Evolutionary conservation across 2,329 filamentous ascomycete species (phyloP).

Genomic region (Cadophora sp.): DNA sequence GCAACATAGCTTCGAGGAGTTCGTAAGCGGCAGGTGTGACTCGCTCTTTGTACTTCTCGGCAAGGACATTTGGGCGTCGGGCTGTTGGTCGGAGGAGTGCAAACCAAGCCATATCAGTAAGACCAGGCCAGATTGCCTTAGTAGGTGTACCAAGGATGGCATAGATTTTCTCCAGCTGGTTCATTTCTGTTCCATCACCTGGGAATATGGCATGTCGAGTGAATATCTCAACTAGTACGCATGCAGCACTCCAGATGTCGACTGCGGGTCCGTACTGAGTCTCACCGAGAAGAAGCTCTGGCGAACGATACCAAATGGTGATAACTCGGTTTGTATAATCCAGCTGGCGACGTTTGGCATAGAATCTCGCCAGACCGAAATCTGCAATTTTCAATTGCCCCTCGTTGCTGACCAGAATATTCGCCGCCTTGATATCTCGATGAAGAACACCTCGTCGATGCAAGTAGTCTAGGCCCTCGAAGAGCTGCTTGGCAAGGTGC

Average conservation of each 20-base stretch:
- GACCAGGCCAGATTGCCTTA: conserved; percentile 82
- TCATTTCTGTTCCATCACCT: conserved; percentile 94
- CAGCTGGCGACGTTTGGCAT: conserved; percentile 86
- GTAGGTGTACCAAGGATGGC: conserved; percentile 88
- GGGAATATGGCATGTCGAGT: conserved; percentile 93
- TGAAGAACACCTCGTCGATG: conserved; percentile 94
- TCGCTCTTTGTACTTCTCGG: conserved; percentile 79
- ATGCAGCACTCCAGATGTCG: conserved; percentile 97
- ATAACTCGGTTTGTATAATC: conserved; percentile 99
- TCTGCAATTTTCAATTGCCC: conserved; percentile 93
- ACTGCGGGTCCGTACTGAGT: conserved; percentile 90
- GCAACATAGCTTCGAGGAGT: conserved; percentile 83
- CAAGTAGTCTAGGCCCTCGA: conserved; percentile 91
- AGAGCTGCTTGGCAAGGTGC: conserved; percentile 89
- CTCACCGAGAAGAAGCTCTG: conserved; percentile 88
- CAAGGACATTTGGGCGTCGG: conserved; percentile 76
- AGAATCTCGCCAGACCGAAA: conserved; percentile 95
- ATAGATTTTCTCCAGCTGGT: conserved; percentile 97
- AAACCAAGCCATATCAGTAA: conserved; percentile 97
- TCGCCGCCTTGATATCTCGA: conserved; percentile 97
- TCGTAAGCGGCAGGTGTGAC: conserved; percentile 84
- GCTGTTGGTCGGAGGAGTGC: conserved; percentile 84
- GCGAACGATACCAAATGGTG: conserved; percentile 96
- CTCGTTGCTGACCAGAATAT: conserved; percentile 90
- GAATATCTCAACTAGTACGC: conserved; percentile 96